phyloP scores from a whole-genome alignment of 2,329 filamentous ascomycete species.

The Capronia epimyces region DNA sequence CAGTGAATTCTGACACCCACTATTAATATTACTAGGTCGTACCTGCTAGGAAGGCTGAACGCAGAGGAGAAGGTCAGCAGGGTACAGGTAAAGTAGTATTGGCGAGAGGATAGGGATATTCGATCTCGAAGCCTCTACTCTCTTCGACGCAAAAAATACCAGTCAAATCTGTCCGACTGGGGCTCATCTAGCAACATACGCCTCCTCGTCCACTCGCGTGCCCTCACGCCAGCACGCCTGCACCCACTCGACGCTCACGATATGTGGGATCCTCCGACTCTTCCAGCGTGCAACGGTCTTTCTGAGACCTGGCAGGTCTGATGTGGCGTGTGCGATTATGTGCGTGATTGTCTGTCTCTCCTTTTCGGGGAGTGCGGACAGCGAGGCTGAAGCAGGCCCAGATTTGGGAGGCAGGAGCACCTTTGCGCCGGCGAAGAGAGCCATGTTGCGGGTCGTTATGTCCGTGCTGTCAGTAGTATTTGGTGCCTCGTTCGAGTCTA shows the following conservation, averaged over 20 bases:
- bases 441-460: conserved; percentile 48
- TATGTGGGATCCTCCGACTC: conserved; percentile 54
- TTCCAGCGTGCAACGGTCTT: conserved; percentile 32
- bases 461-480: conserved; percentile 24
- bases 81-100: no score
- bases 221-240: conserved; percentile 72
- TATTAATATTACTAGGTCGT: no score
- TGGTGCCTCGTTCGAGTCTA: not conserved
- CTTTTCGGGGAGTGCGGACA: not conserved
- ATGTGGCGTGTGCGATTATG: conserved; percentile 51
- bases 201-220: conserved; percentile 75
- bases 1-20: no score
- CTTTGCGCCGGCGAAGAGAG: conserved; percentile 64
- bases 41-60: no score
- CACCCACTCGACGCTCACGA: conserved; percentile 69
- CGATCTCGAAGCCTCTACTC: no score
- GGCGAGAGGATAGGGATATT: no score
- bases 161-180: no score
- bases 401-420: conserved; percentile 33
- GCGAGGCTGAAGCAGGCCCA: not conserved
- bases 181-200: conserved; percentile 29
- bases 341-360: conserved; percentile 51
- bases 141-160: no score
- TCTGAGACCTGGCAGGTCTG: conserved; percentile 40
- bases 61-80: no score